A percentile compares a stretch with the other conserved stretches of the same genome.
phyloP scores from a whole-genome alignment of 179 eudicot species.

The Silene noctiflora region DNA sequence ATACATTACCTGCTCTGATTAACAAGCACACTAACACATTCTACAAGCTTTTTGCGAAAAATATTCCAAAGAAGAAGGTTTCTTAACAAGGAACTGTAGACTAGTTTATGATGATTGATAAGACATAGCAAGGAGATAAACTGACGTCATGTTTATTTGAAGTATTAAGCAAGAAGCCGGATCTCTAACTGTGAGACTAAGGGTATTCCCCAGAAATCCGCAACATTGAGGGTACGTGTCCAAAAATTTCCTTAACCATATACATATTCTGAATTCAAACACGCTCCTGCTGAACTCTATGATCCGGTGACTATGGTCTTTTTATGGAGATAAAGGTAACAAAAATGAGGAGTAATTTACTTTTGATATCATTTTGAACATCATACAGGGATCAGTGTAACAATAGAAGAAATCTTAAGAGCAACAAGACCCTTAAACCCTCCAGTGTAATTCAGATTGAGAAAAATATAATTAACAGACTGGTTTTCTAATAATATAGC shows the following conservation, averaged over 20 bases:
- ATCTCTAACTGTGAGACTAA: neutral
- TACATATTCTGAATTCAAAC: neutral
- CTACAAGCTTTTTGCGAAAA: neutral
- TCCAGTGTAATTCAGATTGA: neutral
- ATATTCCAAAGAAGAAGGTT: neutral
- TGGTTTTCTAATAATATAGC: neutral
- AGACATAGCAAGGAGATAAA: neutral
- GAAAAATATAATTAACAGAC: neutral
- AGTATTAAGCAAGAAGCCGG: neutral
- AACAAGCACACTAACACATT: neutral
- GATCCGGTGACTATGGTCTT: neutral
- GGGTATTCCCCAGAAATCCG: neutral
- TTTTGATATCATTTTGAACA: neutral
- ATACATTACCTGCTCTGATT: constrained; percentile 4
- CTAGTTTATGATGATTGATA: neutral
- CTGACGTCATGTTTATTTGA: neutral
- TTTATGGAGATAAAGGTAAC: neutral
- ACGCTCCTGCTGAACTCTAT: neutral
- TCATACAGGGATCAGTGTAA: constrained; percentile 1
- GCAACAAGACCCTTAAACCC: constrained; percentile 1
- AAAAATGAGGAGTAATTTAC: neutral
- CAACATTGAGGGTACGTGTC: constrained; percentile 1
- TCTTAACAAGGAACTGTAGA: constrained; percentile 6
- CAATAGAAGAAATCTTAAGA: neutral
- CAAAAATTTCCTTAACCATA: neutral